These are phyloP conservation scores for Dictyophora rubrovolvata DNA, from an alignment of 768 basidiomycete genomes.

Conservation along the genomic window DNA sequence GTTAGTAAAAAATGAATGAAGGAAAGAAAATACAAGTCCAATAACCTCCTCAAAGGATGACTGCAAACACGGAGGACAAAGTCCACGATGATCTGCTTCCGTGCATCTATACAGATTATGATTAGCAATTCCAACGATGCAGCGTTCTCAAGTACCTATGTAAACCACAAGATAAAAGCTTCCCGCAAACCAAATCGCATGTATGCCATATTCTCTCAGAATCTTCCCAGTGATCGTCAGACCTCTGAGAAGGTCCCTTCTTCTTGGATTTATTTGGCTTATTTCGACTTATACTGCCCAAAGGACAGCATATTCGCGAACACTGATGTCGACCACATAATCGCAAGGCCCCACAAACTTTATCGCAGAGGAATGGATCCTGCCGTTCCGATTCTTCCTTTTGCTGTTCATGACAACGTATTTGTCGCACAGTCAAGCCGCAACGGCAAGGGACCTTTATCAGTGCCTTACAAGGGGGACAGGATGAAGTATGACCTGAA, in stretches of 20 bases:
- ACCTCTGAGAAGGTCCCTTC: constrained; percentile 21
- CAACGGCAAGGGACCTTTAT: constrained; percentile 81
- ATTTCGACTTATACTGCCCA: constrained; percentile 49
- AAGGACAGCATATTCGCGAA: constrained; percentile 76
- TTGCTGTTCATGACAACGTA: constrained; percentile 39
- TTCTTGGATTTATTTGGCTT: constrained; percentile 59
- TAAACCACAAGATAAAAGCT: constrained; percentile 61
- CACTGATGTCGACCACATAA: constrained; percentile 86
- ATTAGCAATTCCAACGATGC: background rate
- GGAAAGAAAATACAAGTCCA: background rate
- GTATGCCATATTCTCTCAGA: constrained; percentile 60
- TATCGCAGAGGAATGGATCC: constrained; percentile 65
- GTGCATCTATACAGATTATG: constrained; percentile 37
- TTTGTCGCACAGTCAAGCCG: constrained; percentile 51
- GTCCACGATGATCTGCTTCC: constrained; percentile 68
- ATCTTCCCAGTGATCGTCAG: constrained; percentile 28
- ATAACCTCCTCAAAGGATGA: constrained; percentile 88
- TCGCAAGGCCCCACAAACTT: constrained; percentile 65
- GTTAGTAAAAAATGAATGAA: background rate
- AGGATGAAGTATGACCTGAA: constrained; percentile 53
- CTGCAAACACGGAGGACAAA: constrained; percentile 74
- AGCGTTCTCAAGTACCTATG: constrained; percentile 30
- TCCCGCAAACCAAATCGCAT: constrained; percentile 75
- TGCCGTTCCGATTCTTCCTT: constrained; percentile 23
- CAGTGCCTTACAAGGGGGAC: constrained; percentile 66